A percentile compares a stretch with the other conserved stretches of the same genome.
phyloP scores from a whole-genome alignment of 148 eudicot species.

The Silene latifolia region DNA sequence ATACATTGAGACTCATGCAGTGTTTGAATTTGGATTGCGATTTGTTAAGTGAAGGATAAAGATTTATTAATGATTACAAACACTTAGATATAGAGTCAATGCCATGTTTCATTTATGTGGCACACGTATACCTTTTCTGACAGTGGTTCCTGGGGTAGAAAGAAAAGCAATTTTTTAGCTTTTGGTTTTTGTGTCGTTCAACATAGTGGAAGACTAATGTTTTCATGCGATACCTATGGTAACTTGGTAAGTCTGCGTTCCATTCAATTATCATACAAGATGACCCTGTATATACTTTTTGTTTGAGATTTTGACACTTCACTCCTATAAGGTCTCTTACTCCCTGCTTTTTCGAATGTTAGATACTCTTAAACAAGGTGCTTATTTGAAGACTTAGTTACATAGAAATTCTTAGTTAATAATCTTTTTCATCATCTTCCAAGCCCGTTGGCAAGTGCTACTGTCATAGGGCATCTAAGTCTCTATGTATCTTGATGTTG shows the following conservation, averaged over 20 bases:
- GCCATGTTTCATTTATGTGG: background rate
- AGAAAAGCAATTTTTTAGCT: background rate
- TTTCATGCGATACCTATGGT: background rate
- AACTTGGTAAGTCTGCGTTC: too few species aligned
- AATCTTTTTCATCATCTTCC: background rate
- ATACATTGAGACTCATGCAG: background rate
- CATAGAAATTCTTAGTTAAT: background rate
- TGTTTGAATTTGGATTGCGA: background rate
- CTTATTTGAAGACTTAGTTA: background rate
- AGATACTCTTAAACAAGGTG: slow-evolving; percentile 1
- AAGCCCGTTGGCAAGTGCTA: background rate
- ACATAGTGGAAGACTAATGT: background rate
- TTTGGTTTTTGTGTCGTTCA: background rate
- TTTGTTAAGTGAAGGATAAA: background rate
- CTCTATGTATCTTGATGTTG: background rate
- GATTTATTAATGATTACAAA: too few species aligned
- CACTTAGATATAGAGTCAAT: background rate
- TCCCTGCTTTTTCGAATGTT: background rate
- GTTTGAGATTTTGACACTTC: background rate
- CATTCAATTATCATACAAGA: too few species aligned
- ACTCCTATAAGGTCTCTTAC: background rate
- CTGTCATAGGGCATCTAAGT: slow-evolving; percentile 1
- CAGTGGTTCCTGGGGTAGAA: background rate
- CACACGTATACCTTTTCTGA: background rate
- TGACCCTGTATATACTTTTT: background rate